These are phyloP conservation scores for Phlegmacium glaucopus DNA, from an alignment of 768 basidiomycete species.

Conservation along the genomic window DNA sequence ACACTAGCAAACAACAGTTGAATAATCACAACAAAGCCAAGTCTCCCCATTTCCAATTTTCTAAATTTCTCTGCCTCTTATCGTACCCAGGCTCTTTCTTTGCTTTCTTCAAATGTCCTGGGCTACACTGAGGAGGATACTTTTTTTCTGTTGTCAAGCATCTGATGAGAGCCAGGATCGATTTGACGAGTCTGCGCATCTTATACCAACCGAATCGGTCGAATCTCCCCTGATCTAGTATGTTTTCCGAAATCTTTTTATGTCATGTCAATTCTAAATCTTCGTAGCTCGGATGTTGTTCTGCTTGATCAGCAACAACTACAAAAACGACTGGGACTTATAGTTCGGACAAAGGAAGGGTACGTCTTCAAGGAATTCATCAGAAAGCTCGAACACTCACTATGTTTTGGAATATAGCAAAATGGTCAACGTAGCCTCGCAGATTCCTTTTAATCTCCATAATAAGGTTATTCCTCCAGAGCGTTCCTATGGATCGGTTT, in stretches of 20 bases:
- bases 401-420: slow-evolving; percentile 37
- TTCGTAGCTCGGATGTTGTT: slow-evolving; percentile 17
- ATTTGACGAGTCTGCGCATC: slow-evolving; percentile 27
- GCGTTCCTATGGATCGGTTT: slow-evolving; percentile 19
- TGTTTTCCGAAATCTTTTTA: slow-evolving; percentile 13
- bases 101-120: slow-evolving; percentile 18
- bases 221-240: slow-evolving; percentile 23
- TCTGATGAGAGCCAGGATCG: slow-evolving; percentile 10
- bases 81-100: not conserved
- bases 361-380: slow-evolving; percentile 24
- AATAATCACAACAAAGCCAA: no score
- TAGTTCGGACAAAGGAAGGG: slow-evolving; percentile 63
- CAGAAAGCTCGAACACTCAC: slow-evolving; percentile 1
- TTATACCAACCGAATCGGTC: slow-evolving; percentile 26
- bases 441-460: slow-evolving; percentile 60
- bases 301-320: slow-evolving; percentile 47
- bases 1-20: no score
- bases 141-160: slow-evolving; percentile 22
- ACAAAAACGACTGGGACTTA: slow-evolving; percentile 51
- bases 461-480: slow-evolving; percentile 27
- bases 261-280: slow-evolving; percentile 5
- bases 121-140: slow-evolving; percentile 17
- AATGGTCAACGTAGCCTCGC: slow-evolving; percentile 68
- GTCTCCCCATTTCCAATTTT: no score
- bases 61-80: not conserved